These are phyloP conservation scores for Inosperma sp. DNA, from an alignment of 768 basidiomycete genomes.

Conservation along the genomic window DNA sequence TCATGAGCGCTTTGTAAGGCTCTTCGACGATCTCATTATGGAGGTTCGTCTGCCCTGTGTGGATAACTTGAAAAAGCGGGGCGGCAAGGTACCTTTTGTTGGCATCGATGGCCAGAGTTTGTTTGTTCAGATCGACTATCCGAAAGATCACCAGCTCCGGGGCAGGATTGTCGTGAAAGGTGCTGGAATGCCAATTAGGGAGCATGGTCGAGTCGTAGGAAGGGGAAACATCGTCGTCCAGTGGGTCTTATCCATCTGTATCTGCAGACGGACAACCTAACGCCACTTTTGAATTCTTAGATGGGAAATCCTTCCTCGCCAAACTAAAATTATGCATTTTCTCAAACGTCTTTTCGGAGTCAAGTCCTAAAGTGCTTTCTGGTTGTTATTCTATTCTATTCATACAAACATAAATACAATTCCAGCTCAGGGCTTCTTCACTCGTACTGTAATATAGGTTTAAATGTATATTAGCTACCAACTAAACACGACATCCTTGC, in stretches of 20 bases:
- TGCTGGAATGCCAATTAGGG: conserved; percentile 65
- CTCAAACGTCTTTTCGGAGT: conserved; percentile 23
- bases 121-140: conserved; percentile 47
- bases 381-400: background rate
- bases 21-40: conserved; percentile 53
- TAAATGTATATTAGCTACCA: too few relatives aligned
- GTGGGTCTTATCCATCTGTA: conserved; percentile 34
- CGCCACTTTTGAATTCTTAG: conserved; percentile 19
- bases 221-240: conserved; percentile 61
- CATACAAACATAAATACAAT: background rate
- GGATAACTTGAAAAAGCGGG: conserved; percentile 43
- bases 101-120: conserved; percentile 59
- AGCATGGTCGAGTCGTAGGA: conserved; percentile 47
- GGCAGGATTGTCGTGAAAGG: conserved; percentile 50
- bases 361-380: background rate
- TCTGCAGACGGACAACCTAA: background rate
- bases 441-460: too few relatives aligned
- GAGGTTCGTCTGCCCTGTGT: conserved; percentile 54
- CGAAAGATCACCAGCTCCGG: conserved; percentile 44
- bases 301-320: conserved; percentile 38
- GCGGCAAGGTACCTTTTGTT: conserved; percentile 46
- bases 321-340: conserved; percentile 27
- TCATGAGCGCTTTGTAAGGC: conserved; percentile 53
- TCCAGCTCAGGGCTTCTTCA: too few relatives aligned
- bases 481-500: too few relatives aligned